phyloP scores from a whole-genome alignment of 305 asterid species.

The Fraxinus ornus region DNA sequence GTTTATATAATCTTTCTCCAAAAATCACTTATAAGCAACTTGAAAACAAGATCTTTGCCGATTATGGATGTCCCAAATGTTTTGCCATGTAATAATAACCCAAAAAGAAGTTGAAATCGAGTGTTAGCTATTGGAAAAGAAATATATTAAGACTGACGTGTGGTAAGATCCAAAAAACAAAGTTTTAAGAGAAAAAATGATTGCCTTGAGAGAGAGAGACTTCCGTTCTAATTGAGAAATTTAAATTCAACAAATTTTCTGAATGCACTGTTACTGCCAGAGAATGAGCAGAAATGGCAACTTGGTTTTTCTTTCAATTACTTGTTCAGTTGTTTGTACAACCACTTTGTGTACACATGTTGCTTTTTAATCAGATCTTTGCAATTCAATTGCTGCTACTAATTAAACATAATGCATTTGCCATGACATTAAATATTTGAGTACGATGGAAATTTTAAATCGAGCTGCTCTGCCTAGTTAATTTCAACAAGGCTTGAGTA shows the following conservation, averaged over 20 bases:
- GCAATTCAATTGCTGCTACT: constrained; percentile 1
- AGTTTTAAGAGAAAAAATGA: background rate
- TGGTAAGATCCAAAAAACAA: background rate
- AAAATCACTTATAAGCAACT: background rate
- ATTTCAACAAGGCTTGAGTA: background rate
- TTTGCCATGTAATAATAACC: background rate
- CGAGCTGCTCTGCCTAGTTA: background rate
- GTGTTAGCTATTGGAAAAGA: background rate
- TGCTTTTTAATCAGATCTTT: background rate
- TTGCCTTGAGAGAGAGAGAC: background rate
- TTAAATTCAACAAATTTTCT: background rate
- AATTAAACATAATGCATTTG: background rate
- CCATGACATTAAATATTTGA: constrained; percentile 5
- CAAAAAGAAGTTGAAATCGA: constrained; percentile 1
- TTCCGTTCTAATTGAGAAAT: constrained; percentile 3
- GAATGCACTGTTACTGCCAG: constrained; percentile 5
- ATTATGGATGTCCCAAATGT: background rate
- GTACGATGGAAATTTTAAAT: constrained; percentile 2
- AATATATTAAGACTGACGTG: background rate
- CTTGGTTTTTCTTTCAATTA: background rate
- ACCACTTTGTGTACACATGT: background rate
- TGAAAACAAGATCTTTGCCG: background rate
- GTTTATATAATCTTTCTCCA: constrained; percentile 10
- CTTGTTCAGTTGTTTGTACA: background rate
- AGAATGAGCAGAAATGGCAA: constrained; percentile 2